A percentile compares a stretch with the other conserved stretches of the same genome.
Evolutionary conservation across 345 rosid genomes (phyloP).

Genomic region (Citrus cavaleriei): DNA sequence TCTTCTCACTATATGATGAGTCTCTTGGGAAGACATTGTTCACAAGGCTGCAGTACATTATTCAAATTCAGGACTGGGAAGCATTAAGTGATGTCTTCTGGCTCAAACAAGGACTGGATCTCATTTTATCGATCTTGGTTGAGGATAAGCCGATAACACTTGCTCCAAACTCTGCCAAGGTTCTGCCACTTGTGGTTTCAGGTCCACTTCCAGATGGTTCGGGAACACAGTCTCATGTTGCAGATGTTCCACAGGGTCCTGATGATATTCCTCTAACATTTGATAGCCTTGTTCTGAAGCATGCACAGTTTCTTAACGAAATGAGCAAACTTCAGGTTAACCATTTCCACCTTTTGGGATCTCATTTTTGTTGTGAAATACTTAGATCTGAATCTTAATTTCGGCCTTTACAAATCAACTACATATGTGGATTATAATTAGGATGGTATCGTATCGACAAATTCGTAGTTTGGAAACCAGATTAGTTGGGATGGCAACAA

Average conservation of each 20-base stretch:
- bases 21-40: conserved; percentile 75
- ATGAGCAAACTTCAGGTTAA: conserved; percentile 90
- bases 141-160: conserved; percentile 87
- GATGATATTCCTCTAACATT: conserved; percentile 76
- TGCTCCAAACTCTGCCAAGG: conserved; percentile 96
- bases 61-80: conserved; percentile 96
- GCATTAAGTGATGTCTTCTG: conserved; percentile 97
- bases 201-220: conserved; percentile 59
- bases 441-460: background rate
- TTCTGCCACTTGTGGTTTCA: conserved; percentile 56
- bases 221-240: conserved; percentile 47
- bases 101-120: conserved; percentile 99
- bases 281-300: conserved; percentile 79
- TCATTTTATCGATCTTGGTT: conserved; percentile 83
- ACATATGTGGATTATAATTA: background rate
- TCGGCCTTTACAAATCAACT: background rate
- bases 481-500: background rate
- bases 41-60: conserved; percentile 77
- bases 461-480: background rate
- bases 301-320: conserved; percentile 78
- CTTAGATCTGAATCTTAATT: background rate
- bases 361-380: background rate
- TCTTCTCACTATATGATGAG: conserved; percentile 81
- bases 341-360: conserved; percentile 5
- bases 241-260: conserved; percentile 58